Conservation (phyloP, 2,329 filamentous ascomycete genomes). For the Neopestalotiopsis sp. region DNA sequence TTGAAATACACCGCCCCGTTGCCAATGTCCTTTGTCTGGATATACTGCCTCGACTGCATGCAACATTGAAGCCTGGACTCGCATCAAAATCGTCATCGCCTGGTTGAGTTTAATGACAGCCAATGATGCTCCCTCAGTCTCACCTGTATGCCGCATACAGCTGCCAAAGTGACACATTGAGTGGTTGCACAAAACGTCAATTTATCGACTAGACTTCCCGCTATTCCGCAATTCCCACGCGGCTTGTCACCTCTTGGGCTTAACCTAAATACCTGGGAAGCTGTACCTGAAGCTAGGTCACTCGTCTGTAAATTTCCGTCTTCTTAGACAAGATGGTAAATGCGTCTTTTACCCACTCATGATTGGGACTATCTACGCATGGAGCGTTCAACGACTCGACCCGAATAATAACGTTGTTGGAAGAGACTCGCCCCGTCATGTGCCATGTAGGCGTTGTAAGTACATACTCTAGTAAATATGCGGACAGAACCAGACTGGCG, state of each 20-base stretch:
- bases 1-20: not conserved
- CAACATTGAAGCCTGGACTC: too few relatives aligned
- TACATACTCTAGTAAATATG: too few relatives aligned
- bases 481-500: not conserved
- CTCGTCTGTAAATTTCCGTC: not conserved
- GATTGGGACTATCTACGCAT: not conserved
- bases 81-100: not conserved
- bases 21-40: not conserved
- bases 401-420: not conserved
- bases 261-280: not conserved
- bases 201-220: not conserved
- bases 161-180: not conserved
- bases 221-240: not conserved
- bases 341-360: not conserved
- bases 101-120: not conserved
- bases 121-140: not conserved
- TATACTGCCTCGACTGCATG: too few relatives aligned
- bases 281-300: not conserved
- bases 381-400: not conserved
- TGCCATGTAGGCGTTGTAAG: too few relatives aligned
- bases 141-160: not conserved
- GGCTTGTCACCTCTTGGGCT: not conserved
- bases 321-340: not conserved
- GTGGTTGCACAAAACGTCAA: not conserved
- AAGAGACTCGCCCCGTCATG: not conserved